phyloP scores from a whole-genome alignment of 2,329 filamentous ascomycete species.

The Monosporascus sp. region DNA sequence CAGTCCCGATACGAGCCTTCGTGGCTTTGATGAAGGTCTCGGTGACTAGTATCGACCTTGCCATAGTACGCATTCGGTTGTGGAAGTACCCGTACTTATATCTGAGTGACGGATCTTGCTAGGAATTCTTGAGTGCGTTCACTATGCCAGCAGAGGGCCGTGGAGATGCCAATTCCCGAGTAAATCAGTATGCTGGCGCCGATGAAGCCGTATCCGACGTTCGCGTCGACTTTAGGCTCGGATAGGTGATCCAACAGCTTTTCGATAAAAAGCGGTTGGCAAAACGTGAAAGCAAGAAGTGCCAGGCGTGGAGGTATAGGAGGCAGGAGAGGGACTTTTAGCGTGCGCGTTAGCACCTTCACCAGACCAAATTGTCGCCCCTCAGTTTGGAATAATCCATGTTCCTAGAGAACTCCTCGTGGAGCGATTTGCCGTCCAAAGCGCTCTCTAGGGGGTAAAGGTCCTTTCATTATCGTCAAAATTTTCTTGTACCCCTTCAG shows the following conservation, averaged over 20 bases:
- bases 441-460: slow-evolving; percentile 23
- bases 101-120: not conserved
- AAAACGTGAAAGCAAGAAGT: slow-evolving; percentile 35
- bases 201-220: slow-evolving; percentile 6
- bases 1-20: not conserved
- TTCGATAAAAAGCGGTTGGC: slow-evolving; percentile 39
- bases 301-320: slow-evolving; percentile 33
- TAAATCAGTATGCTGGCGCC: slow-evolving; percentile 3
- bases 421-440: slow-evolving; percentile 16
- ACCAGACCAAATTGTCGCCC: slow-evolving; percentile 22
- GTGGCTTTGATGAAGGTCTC: slow-evolving; percentile 2
- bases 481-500: slow-evolving; percentile 26
- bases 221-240: slow-evolving; percentile 15
- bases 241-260: slow-evolving; percentile 30
- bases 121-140: not conserved
- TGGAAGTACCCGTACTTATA: slow-evolving; percentile 14
- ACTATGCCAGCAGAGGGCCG: slow-evolving; percentile 30
- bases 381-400: slow-evolving; percentile 8
- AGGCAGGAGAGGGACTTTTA: slow-evolving; percentile 28
- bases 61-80: slow-evolving; percentile 19
- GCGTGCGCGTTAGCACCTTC: slow-evolving; percentile 22
- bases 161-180: slow-evolving; percentile 32
- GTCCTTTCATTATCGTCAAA: slow-evolving; percentile 25
- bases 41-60: slow-evolving; percentile 8
- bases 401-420: slow-evolving; percentile 3